A percentile compares a stretch with the other conserved stretches of the same genome.
Evolutionary conservation across 2,329 filamentous ascomycete genomes (phyloP).

Genomic region (Colletotrichum camelliae): DNA sequence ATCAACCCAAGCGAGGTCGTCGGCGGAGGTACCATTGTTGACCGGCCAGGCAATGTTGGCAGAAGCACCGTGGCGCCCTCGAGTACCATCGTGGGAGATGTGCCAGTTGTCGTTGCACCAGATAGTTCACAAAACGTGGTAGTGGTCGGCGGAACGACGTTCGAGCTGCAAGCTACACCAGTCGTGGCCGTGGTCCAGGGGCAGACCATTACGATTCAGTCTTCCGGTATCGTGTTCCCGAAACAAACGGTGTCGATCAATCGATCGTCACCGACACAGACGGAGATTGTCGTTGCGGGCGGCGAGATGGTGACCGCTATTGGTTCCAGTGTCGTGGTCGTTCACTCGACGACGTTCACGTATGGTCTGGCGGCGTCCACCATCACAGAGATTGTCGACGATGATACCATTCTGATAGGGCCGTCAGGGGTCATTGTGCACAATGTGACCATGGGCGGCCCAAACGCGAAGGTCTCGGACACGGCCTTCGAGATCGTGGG

Average conservation of each 20-base stretch:
- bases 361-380: slow-evolving; percentile 43
- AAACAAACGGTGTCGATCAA: slow-evolving; percentile 41
- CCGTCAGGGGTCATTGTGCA: slow-evolving; percentile 47
- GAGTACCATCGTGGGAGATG: slow-evolving; percentile 40
- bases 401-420: slow-evolving; percentile 57
- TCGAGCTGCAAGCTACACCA: slow-evolving; percentile 43
- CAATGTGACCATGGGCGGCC: slow-evolving; percentile 49
- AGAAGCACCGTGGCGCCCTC: slow-evolving; percentile 28
- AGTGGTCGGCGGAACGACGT: slow-evolving; percentile 46
- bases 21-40: slow-evolving; percentile 49
- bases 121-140: slow-evolving; percentile 32
- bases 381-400: slow-evolving; percentile 48
- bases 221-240: slow-evolving; percentile 34
- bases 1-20: slow-evolving; percentile 52
- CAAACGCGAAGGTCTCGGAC: slow-evolving; percentile 35
- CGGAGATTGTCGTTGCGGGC: slow-evolving; percentile 51
- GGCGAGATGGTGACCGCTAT: slow-evolving; percentile 52
- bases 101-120: slow-evolving; percentile 47
- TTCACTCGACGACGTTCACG: slow-evolving; percentile 49
- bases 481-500: slow-evolving; percentile 54
- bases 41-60: slow-evolving; percentile 37
- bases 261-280: slow-evolving; percentile 36
- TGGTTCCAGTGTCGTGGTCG: slow-evolving; percentile 44
- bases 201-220: slow-evolving; percentile 38
- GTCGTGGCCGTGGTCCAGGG: slow-evolving; percentile 40